These are phyloP conservation scores for Ascochyta viciae-villosae DNA, from an alignment of 2,329 filamentous ascomycete species.

Conservation along the genomic window DNA sequence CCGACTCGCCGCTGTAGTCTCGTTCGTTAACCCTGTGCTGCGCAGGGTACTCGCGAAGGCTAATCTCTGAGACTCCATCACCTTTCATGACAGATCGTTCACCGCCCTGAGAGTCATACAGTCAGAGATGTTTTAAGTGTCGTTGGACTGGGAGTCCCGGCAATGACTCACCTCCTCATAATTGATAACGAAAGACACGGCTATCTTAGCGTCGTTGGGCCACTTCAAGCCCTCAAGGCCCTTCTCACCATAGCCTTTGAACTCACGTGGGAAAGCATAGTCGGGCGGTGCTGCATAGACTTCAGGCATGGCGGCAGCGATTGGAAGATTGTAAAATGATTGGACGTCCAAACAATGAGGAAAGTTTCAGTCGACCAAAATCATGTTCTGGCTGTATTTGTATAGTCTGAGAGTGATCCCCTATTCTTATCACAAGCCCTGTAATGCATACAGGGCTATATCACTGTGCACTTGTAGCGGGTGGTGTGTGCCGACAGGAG, in stretches of 20 bases:
- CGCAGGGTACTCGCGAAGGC: too few species aligned
- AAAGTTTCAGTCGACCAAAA: background rate
- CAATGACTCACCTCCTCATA: constrained; percentile 37
- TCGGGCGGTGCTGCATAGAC: constrained; percentile 34
- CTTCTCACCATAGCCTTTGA: constrained; percentile 54
- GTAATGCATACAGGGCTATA: too few species aligned
- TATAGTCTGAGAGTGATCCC: too few species aligned
- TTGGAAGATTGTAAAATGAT: background rate
- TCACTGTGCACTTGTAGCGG: too few species aligned
- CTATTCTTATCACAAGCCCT: too few species aligned
- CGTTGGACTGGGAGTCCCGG: too few species aligned
- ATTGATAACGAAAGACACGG: constrained; percentile 50
- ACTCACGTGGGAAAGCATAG: constrained; percentile 41
- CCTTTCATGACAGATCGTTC: constrained; percentile 26
- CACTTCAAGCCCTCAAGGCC: constrained; percentile 45
- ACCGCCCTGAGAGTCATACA: too few species aligned
- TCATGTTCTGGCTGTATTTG: background rate
- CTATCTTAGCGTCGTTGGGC: constrained; percentile 49
- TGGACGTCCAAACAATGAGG: background rate
- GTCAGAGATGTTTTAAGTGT: too few species aligned
- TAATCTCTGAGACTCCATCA: constrained; percentile 22
- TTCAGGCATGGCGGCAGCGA: constrained; percentile 29
- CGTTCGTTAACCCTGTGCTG: too few species aligned
- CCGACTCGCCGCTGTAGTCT: too few species aligned
- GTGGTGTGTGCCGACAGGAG: too few species aligned